A percentile compares a stretch with the other conserved stretches of the same genome.
phyloP scores from a whole-genome alignment of 805 yeast genomes.

The Saccharomycopsis sp. region DNA sequence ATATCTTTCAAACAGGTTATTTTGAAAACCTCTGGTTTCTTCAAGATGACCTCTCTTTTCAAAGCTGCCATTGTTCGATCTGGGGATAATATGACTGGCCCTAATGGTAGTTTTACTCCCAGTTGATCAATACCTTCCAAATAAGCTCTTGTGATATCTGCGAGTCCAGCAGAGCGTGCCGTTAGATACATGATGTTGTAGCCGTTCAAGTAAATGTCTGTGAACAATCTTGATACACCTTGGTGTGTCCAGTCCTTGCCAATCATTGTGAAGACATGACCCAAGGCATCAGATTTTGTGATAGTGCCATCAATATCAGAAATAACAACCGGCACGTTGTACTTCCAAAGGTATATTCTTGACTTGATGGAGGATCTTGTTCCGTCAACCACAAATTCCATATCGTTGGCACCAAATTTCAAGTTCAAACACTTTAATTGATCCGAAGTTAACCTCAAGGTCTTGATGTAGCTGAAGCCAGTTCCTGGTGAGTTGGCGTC shows the following conservation, averaged over 20 bases:
- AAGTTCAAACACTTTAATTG: conserved; percentile 69
- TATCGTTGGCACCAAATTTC: conserved; percentile 68
- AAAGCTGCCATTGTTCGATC: conserved; percentile 96
- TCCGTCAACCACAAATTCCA: conserved; percentile 71
- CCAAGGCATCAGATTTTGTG: conserved; percentile 94
- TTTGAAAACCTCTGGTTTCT: conserved; percentile 96
- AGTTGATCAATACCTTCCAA: conserved; percentile 70
- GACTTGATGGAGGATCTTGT: conserved; percentile 73
- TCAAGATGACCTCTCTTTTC: conserved; percentile 80
- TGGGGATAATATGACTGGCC: conserved; percentile 92
- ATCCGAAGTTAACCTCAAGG: conserved; percentile 83
- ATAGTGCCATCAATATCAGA: conserved; percentile 98
- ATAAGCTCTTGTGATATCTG: conserved; percentile 84
- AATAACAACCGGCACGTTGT: conserved; percentile 80
- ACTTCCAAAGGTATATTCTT: conserved; percentile 74
- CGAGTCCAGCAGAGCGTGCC: conserved; percentile 91
- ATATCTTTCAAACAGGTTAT: conserved; percentile 94
- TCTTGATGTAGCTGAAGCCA: conserved; percentile 51
- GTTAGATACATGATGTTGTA: conserved; percentile 90
- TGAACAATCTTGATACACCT: conserved; percentile 87
- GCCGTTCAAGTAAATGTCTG: conserved; percentile 81
- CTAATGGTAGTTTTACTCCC: conserved; percentile 65
- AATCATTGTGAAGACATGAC: conserved; percentile 86
- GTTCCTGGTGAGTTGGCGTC: conserved; percentile 19
- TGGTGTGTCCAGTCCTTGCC: conserved; percentile 98